phyloP scores from a whole-genome alignment of 2,329 filamentous ascomycete genomes.

The Colletotrichum sp. region DNA sequence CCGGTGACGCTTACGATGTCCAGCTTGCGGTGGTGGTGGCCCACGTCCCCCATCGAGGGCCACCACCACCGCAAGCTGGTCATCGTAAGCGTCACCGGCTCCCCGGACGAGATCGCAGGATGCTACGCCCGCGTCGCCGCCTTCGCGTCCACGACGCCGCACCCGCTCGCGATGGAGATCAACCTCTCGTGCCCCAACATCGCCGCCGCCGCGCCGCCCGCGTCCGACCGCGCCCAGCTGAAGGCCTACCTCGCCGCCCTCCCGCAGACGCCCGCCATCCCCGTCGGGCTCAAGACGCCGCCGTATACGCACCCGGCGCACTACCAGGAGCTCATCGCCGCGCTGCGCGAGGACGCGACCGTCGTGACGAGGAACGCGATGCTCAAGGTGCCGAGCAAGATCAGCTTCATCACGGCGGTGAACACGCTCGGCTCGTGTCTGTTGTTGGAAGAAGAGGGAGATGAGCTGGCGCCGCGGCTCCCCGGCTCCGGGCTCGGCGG shows the following conservation, averaged over 20 bases:
- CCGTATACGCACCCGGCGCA: slow-evolving; percentile 76
- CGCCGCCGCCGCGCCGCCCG: slow-evolving; percentile 69
- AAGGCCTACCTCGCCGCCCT: slow-evolving; percentile 59
- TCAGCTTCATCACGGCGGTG: slow-evolving; percentile 75
- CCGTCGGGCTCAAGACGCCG: slow-evolving; percentile 73
- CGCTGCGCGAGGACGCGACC: slow-evolving; percentile 41
- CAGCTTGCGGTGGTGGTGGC: too few relatives aligned
- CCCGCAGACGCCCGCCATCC: slow-evolving; percentile 36
- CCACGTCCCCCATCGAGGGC: slow-evolving; percentile 23
- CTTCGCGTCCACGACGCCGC: slow-evolving; percentile 39
- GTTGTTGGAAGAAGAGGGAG: slow-evolving; percentile 45
- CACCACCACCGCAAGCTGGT: slow-evolving; percentile 56
- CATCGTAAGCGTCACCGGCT: slow-evolving; percentile 75
- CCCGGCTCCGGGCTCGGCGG: slow-evolving; percentile 69
- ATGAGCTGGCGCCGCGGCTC: slow-evolving; percentile 38
- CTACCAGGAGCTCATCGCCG: slow-evolving; percentile 60
- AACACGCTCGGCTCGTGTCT: slow-evolving; percentile 76
- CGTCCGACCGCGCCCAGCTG: slow-evolving; percentile 63
- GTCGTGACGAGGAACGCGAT: slow-evolving; percentile 7
- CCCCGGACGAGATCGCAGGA: slow-evolving; percentile 57
- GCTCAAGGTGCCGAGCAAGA: slow-evolving; percentile 16
- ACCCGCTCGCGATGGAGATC: slow-evolving; percentile 72
- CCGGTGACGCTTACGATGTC: too few relatives aligned
- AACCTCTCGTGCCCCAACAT: slow-evolving; percentile 85
- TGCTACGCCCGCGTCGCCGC: slow-evolving; percentile 59